Evolutionary conservation across 345 rosid species (phyloP), one percentile per base, ranked within the genome.

Genomic region (Geranium rotundifolium): DNA sequence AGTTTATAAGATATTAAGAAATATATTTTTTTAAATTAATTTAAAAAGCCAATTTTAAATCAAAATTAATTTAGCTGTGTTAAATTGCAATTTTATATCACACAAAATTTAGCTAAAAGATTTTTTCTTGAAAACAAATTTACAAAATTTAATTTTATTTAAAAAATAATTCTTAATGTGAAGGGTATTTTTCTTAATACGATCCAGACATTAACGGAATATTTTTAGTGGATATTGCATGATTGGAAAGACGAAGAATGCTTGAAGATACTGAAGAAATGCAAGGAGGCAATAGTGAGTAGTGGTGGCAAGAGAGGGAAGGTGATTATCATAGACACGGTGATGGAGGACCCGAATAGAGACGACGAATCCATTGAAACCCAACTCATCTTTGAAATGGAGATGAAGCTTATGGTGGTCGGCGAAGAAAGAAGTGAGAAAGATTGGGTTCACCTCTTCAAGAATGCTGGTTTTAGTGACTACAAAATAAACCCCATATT

Each of bases 391-490:
- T 69, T 29, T 16, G 79, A 76, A 56, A 63, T 63, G 65, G 1
- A 62, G 65, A 64, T 72, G 71, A 72, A 71, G 79, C 19, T 14
- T 1, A 1, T 59, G 17, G 7, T 4, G 15, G n/a, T 29, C 0
- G 73, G 73, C 0, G 29, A 57, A 52, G 71, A 72, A 60, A 60
- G 76, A 27, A 60, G 27, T 10, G 63, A 69, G 57, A 72, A 61
- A 19, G 67, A 71, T 30, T 73, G 70, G 79, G 57, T 67, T 1
- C 62, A 68, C 13, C 73, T 75, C 57, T 68, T 75, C 16, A 16
- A 17, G 19, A 63, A 65, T 49, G 65, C 79, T n/a, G 73, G 79
- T 2, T 75, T 75, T 37, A 62, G 17, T 19, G 2, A 29, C 10
- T 75, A 58, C 14, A 59, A 68, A 18, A 65, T 71, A 4, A 65